Evolutionary conservation across 2,329 filamentous ascomycete species (phyloP), one percentile per base, ranked within the genome.

Genomic region (Amauroascus niger): DNA sequence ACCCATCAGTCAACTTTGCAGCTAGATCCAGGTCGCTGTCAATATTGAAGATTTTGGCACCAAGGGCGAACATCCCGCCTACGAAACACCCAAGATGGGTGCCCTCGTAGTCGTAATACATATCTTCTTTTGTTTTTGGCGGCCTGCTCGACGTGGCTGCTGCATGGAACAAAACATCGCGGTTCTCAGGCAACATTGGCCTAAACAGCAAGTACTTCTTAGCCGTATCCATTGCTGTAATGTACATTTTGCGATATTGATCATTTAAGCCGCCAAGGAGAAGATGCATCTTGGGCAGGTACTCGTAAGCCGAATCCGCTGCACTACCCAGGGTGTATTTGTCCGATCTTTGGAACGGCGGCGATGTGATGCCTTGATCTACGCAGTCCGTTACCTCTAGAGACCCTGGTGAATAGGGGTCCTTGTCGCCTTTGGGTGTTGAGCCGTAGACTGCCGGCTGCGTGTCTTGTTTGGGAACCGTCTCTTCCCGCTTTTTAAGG

Each of bases 141-240:
- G 43, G 35, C 14, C 24, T 79, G 66, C 59, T 82, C 81, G 30
- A 84, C 83, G 0, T 65, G 66, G 16, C 68, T 59, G n/a, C 71
- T 71, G 24, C 73, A 65, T 86, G 80, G 57, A 93, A 82, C 2
- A 93, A 75, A 14, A 93, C 79, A 55, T 91, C 80, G 49, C 79
- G 79, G 49, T 79, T 74, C 26, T 79, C 79, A 6, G 81, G 78
- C 18, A 82, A 77, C 81, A 93, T 86, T 0, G 89, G 88, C 7
- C 84, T 79, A 69, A 81, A 95, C 54, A 95, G 79, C 11, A 95
- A 75, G 67, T 86, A 78, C 59, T 88, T 77, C 60, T 84, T 85
- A 33, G 84, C 79, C 0, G 82, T 81, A 7, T 84, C 79, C 39
- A 83, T 79, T 3, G 82, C 78, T 55, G 79, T 79, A 53, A 84